These are phyloP conservation scores for Cetradonia linearis DNA, from an alignment of 495 filamentous ascomycete species.

Conservation along the genomic window DNA sequence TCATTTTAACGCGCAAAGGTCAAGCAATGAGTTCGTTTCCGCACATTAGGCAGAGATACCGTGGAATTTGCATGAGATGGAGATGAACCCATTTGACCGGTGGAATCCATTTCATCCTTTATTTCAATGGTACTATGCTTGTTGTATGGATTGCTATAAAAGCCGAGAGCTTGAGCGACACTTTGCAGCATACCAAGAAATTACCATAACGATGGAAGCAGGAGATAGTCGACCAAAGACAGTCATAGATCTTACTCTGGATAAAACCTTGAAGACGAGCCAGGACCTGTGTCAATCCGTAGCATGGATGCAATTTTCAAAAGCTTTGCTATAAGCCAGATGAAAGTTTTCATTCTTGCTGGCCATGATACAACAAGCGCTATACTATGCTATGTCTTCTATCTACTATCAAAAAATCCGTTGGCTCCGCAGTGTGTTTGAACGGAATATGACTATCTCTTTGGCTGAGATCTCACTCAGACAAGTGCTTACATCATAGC, in stretches of 20 bases:
- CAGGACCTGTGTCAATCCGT: no score
- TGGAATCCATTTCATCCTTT: slow-evolving; percentile 16
- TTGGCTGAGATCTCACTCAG: slow-evolving; percentile 26
- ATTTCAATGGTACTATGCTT: slow-evolving; percentile 12
- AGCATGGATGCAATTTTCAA: slow-evolving; percentile 25
- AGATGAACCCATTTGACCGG: slow-evolving; percentile 14
- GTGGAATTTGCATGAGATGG: not conserved
- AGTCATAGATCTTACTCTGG: slow-evolving; percentile 16
- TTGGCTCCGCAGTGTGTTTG: slow-evolving; percentile 2
- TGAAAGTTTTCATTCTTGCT: slow-evolving; percentile 35
- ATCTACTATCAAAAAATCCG: slow-evolving; percentile 27
- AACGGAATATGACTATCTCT: slow-evolving; percentile 36
- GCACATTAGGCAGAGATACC: slow-evolving; percentile 5
- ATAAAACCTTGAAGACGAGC: slow-evolving; percentile 3
- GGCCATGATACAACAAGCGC: slow-evolving; percentile 34
- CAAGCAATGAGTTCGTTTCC: slow-evolving; percentile 1
- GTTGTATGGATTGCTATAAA: slow-evolving; percentile 14
- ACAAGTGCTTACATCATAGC: slow-evolving; percentile 24
- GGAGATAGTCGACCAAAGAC: no score
- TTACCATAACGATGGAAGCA: no score
- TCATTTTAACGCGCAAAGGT: slow-evolving; percentile 5
- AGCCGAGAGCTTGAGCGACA: slow-evolving; percentile 3
- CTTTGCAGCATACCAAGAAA: no score
- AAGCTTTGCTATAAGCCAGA: slow-evolving; percentile 25
- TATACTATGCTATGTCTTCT: slow-evolving; percentile 29